Conservation (phyloP, 2,329 filamentous ascomycete genomes). For the Mycocentrospora acerina region DNA sequence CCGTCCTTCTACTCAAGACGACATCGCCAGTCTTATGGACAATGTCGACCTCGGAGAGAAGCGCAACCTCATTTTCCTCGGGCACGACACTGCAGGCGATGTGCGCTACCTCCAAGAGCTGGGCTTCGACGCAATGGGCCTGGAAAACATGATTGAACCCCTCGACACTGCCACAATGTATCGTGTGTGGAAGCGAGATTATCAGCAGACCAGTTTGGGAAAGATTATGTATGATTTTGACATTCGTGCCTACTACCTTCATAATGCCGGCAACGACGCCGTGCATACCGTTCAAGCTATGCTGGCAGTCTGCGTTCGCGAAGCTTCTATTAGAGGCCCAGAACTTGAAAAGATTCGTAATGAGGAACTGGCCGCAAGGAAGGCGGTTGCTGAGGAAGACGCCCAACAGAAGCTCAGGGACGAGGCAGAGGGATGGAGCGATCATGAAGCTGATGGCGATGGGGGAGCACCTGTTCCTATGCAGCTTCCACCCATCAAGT, state of each 20-base stretch:
- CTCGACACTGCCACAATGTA: conserved; percentile 76
- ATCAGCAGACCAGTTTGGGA: conserved; percentile 58
- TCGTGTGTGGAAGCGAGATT: conserved; percentile 59
- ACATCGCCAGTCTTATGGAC: conserved; percentile 1
- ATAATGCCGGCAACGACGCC: conserved; percentile 87
- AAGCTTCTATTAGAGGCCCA: conserved; percentile 40
- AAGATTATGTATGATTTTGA: conserved; percentile 65
- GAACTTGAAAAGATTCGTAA: conserved; percentile 25
- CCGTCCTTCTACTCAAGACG: conserved; percentile 6
- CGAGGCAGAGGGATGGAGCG: conserved; percentile 43
- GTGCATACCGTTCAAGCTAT: conserved; percentile 75
- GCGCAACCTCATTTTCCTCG: conserved; percentile 73
- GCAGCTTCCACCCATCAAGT: neutral
- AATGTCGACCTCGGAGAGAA: conserved; percentile 27
- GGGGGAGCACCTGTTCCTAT: conserved; percentile 34
- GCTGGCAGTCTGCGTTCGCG: conserved; percentile 60
- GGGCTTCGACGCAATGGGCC: conserved; percentile 61
- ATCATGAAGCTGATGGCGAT: conserved; percentile 37
- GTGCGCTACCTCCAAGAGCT: conserved; percentile 66
- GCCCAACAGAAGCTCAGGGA: conserved; percentile 43
- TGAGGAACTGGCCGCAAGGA: conserved; percentile 23
- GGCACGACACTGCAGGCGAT: conserved; percentile 71
- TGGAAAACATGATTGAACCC: conserved; percentile 61
- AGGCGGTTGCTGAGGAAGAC: conserved; percentile 25
- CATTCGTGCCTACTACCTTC: conserved; percentile 65